Conservation (phyloP, 495 filamentous ascomycete genomes). For the Penicillium bovifimosum region DNA sequence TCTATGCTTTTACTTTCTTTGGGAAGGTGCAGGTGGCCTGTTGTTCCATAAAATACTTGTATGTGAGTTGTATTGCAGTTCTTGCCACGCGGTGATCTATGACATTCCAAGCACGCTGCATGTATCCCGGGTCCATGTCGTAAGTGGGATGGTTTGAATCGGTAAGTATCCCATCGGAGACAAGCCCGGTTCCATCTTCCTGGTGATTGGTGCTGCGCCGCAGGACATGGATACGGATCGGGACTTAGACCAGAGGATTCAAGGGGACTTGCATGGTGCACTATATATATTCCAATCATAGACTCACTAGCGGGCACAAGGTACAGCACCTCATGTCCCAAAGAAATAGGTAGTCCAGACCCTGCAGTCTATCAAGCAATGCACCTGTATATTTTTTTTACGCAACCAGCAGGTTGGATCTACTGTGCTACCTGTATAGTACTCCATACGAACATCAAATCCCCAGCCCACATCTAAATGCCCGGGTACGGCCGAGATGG, state of each 20-base stretch:
- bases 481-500: constrained; percentile 11
- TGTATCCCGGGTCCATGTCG: too few species aligned
- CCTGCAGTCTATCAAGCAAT: constrained; percentile 1
- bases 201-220: not conserved
- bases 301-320: too few species aligned
- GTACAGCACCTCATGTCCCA: not conserved
- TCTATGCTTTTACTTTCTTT: not conserved
- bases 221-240: too few species aligned
- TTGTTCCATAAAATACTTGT: too few species aligned
- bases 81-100: not conserved
- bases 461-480: constrained; percentile 23
- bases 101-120: too few species aligned
- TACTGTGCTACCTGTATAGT: too few species aligned
- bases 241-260: not conserved
- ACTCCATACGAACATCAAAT: constrained; percentile 4
- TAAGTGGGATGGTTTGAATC: too few species aligned
- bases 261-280: not conserved
- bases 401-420: too few species aligned
- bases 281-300: too few species aligned
- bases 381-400: too few species aligned
- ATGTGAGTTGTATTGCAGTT: too few species aligned
- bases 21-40: not conserved
- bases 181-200: not conserved
- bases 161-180: not conserved
- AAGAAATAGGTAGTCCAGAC: not conserved